These are phyloP conservation scores for Monosporascus sp. DNA, from an alignment of 2,329 filamentous ascomycete genomes.

Conservation along the genomic window DNA sequence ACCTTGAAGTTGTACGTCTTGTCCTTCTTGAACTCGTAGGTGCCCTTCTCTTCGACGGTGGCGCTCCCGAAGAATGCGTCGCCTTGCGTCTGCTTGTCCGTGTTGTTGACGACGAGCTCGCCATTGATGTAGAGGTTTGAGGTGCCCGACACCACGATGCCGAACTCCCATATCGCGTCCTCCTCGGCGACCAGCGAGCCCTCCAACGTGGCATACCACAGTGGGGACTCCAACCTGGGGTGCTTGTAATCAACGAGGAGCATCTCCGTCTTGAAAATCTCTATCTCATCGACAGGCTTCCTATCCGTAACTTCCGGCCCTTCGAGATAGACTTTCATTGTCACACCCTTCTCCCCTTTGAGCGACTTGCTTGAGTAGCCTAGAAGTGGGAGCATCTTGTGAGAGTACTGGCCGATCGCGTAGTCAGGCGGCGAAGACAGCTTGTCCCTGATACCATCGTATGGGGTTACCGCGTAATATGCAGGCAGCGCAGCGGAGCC, in stretches of 20 bases:
- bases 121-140: slow-evolving; percentile 61
- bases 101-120: slow-evolving; percentile 59
- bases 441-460: slow-evolving; percentile 61
- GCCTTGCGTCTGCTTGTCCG: slow-evolving; percentile 56
- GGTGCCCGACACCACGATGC: slow-evolving; percentile 60
- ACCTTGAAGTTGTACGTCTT: slow-evolving; percentile 54
- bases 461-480: slow-evolving; percentile 67
- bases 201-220: slow-evolving; percentile 58
- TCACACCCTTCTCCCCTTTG: slow-evolving; percentile 52
- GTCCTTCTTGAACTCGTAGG: slow-evolving; percentile 51
- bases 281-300: slow-evolving; percentile 44
- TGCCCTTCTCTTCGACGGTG: slow-evolving; percentile 58
- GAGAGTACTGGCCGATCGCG: slow-evolving; percentile 57
- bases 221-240: slow-evolving; percentile 42
- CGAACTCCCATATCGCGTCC: slow-evolving; percentile 57
- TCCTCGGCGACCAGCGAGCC: slow-evolving; percentile 55
- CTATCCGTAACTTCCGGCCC: slow-evolving; percentile 43
- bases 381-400: slow-evolving; percentile 57
- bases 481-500: slow-evolving; percentile 56
- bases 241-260: slow-evolving; percentile 46
- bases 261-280: slow-evolving; percentile 43
- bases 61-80: slow-evolving; percentile 61
- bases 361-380: slow-evolving; percentile 45
- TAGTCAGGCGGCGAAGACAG: slow-evolving; percentile 40
- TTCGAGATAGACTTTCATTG: slow-evolving; percentile 58